phyloP scores from a whole-genome alignment of 345 rosid genomes.

The Lenwebbia sp. region DNA sequence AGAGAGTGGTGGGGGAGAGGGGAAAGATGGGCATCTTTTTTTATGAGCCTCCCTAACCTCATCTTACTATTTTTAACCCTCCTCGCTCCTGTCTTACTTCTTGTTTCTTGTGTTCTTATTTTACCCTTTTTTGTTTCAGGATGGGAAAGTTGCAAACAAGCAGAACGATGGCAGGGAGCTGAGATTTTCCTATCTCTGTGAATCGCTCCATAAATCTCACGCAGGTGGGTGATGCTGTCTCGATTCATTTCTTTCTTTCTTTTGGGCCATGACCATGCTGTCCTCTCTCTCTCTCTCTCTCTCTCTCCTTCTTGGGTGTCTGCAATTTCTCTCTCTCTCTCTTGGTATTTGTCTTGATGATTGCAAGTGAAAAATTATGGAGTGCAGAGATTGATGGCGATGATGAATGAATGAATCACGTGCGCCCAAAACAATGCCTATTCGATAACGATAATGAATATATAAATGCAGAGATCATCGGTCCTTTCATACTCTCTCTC shows the following conservation, averaged over 20 bases:
- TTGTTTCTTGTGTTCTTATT: slow-evolving; percentile 9
- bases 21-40: slow-evolving; percentile 40
- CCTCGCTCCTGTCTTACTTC: slow-evolving; percentile 7
- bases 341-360: not conserved
- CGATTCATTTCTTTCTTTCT: not conserved
- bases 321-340: not conserved
- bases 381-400: not conserved
- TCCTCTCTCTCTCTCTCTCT: not conserved
- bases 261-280: not conserved
- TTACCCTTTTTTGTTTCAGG: slow-evolving; percentile 21
- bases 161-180: not conserved
- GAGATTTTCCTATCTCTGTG: not conserved
- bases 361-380: not conserved
- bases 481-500: not conserved
- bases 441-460: not conserved
- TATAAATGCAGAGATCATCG: not conserved
- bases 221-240: not conserved
- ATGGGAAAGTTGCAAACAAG: slow-evolving; percentile 46
- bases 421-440: not conserved
- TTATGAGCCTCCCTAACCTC: slow-evolving; percentile 22
- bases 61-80: slow-evolving; percentile 1
- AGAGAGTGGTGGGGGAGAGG: not conserved
- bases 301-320: not conserved
- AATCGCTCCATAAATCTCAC: not conserved
- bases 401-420: not conserved